Evolutionary conservation across 495 filamentous ascomycete genomes (phyloP).

Genomic region (Achaetomiella virescens): DNA sequence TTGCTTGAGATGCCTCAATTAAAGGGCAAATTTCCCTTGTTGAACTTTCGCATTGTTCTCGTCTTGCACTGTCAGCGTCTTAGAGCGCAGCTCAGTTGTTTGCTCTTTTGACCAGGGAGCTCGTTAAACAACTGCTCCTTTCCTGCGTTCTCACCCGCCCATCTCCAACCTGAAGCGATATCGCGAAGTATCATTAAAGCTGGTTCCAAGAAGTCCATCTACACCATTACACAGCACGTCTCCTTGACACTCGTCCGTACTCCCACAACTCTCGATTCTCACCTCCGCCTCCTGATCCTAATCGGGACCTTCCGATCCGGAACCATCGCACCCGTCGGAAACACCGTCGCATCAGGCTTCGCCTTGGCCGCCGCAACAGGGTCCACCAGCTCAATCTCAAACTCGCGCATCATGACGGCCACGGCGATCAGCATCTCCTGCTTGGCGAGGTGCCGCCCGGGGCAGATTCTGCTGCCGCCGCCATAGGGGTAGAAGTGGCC

Average conservation of each 20-base stretch:
- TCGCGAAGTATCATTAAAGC: too few species aligned
- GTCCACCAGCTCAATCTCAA: constrained; percentile 23
- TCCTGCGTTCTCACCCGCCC: too few species aligned
- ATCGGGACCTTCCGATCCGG: constrained; percentile 21
- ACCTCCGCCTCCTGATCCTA: constrained; percentile 17
- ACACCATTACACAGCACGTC: not conserved
- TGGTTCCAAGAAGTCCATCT: not conserved
- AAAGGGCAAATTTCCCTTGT: too few species aligned
- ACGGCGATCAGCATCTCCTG: constrained; percentile 34
- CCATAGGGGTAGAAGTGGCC: constrained; percentile 35
- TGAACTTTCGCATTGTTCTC: too few species aligned
- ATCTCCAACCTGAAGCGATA: too few species aligned
- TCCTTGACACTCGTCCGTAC: not conserved
- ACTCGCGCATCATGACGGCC: constrained; percentile 25
- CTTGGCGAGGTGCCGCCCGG: constrained; percentile 39
- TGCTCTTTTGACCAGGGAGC: too few species aligned
- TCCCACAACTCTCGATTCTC: not conserved
- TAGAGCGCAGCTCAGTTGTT: too few species aligned
- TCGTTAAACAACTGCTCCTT: too few species aligned
- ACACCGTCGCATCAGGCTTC: constrained; percentile 17
- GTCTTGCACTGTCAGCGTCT: too few species aligned
- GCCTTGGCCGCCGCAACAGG: not conserved
- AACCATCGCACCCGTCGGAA: constrained; percentile 19
- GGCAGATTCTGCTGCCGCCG: constrained; percentile 36
- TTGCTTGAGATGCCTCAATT: too few species aligned